Conservation (phyloP, 2,329 filamentous ascomycete species). For the Calonectria naviculata region DNA sequence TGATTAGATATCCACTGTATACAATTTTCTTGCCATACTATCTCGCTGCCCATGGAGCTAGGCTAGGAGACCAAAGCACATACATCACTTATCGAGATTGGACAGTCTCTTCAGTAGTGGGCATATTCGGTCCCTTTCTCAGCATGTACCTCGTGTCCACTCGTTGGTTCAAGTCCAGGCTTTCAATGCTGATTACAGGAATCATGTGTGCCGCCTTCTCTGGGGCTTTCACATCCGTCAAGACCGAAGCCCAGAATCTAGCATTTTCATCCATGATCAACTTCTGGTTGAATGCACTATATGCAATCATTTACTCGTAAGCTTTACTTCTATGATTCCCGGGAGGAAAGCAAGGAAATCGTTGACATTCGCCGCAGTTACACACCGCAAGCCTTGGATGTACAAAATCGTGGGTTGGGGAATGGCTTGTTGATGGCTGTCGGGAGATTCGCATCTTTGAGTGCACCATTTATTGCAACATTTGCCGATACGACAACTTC, state of each 20-base stretch:
- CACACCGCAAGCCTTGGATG: slow-evolving; percentile 31
- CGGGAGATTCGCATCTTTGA: slow-evolving; percentile 31
- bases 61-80: slow-evolving; percentile 34
- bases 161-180: slow-evolving; percentile 19
- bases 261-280: slow-evolving; percentile 38
- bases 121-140: slow-evolving; percentile 50
- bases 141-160: slow-evolving; percentile 51
- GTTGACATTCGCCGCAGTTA: neutral
- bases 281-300: slow-evolving; percentile 33
- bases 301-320: slow-evolving; percentile 32
- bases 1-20: slow-evolving; percentile 52
- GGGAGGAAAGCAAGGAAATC: rapidly evolving
- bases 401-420: slow-evolving; percentile 33
- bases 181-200: slow-evolving; percentile 24
- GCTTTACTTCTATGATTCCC: neutral
- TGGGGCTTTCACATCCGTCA: slow-evolving; percentile 32
- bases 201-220: slow-evolving; percentile 33
- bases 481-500: slow-evolving; percentile 35
- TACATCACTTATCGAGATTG: slow-evolving; percentile 45
- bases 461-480: slow-evolving; percentile 34
- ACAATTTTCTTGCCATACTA: slow-evolving; percentile 58
- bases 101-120: slow-evolving; percentile 48
- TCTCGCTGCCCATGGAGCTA: slow-evolving; percentile 49
- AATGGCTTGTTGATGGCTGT: slow-evolving; percentile 30
- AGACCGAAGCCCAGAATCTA: slow-evolving; percentile 31